A percentile compares a stretch with the other conserved stretches of the same genome.
Evolutionary conservation across 169 alveolate genomes (phyloP).

Genomic region (Theileria annulata): DNA sequence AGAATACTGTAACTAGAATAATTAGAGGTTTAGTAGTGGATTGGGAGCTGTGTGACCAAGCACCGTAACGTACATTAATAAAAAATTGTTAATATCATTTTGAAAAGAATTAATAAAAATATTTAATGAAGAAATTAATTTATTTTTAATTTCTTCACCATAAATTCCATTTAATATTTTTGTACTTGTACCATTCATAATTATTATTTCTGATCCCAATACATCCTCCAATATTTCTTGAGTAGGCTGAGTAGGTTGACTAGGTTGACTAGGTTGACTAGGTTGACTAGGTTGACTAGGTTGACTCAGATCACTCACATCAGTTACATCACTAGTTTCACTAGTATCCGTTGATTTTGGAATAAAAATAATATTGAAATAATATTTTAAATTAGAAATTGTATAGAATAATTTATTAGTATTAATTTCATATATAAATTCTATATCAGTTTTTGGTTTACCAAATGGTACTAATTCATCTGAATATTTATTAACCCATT

Average conservation of each 20-base stretch:
- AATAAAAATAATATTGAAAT: constrained; percentile 34
- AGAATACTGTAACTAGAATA: too few species aligned
- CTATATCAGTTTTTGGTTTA: constrained; percentile 44
- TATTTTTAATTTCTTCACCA: constrained; percentile 25
- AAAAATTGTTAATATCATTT: constrained; percentile 35
- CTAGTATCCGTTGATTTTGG: constrained; percentile 6
- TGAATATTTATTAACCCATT: constrained; percentile 50
- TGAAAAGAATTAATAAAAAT: constrained; percentile 31
- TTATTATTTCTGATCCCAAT: constrained; percentile 20
- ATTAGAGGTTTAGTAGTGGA: too few species aligned
- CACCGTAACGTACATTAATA: constrained; percentile 31
- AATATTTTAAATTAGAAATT: constrained; percentile 27
- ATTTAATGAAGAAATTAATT: constrained; percentile 12
- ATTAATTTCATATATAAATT: constrained; percentile 18
- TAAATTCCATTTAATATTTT: constrained; percentile 22
- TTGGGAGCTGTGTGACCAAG: constrained; percentile 5
- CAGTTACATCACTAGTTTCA: too few species aligned
- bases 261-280: too few species aligned
- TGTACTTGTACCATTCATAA: constrained; percentile 49
- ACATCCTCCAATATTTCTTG: too few species aligned
- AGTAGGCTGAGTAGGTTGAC: too few species aligned
- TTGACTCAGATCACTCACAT: too few species aligned
- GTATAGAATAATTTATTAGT: constrained; percentile 39
- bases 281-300: too few species aligned
- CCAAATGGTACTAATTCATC: constrained; percentile 43